Conservation (phyloP, 2,329 filamentous ascomycete species). For the Coniochaeta pulveracea region DNA sequence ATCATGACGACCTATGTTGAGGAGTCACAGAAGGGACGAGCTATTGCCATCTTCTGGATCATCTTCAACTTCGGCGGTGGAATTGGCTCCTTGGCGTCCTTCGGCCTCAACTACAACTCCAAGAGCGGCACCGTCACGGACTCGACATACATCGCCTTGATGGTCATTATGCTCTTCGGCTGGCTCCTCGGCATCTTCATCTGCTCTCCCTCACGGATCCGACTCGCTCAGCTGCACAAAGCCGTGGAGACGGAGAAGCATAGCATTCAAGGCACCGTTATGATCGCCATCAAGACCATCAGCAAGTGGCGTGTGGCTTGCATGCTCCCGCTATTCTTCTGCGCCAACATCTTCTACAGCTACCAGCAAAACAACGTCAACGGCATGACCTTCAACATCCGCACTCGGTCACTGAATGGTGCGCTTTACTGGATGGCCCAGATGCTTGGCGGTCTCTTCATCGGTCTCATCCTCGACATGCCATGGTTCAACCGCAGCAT, state of each 20-base stretch:
- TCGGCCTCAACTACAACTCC: constrained; percentile 30
- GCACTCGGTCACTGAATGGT: constrained; percentile 42
- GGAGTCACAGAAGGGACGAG: constrained; percentile 28
- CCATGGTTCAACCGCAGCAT: constrained; percentile 27
- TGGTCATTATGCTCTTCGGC: constrained; percentile 36
- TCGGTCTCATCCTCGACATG: constrained; percentile 32
- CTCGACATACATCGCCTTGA: constrained; percentile 36
- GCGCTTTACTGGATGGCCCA: constrained; percentile 45
- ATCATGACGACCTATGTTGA: constrained; percentile 35
- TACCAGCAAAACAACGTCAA: constrained; percentile 47
- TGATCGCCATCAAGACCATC: constrained; percentile 23
- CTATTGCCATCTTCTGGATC: constrained; percentile 31
- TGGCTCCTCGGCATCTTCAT: constrained; percentile 34
- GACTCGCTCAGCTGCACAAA: constrained; percentile 22
- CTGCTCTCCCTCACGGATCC: constrained; percentile 32
- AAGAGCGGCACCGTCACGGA: constrained; percentile 30
- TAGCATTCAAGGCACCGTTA: constrained; percentile 18
- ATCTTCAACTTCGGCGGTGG: constrained; percentile 33
- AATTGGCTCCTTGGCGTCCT: constrained; percentile 29
- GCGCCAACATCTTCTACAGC: constrained; percentile 43
- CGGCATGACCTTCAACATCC: constrained; percentile 40
- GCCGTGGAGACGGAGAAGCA: constrained; percentile 24
- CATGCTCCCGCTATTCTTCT: constrained; percentile 42
- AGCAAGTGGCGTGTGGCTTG: constrained; percentile 23
- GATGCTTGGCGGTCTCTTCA: constrained; percentile 39